Conservation (phyloP, 768 basidiomycete genomes). For the Pleurotus platypus region DNA sequence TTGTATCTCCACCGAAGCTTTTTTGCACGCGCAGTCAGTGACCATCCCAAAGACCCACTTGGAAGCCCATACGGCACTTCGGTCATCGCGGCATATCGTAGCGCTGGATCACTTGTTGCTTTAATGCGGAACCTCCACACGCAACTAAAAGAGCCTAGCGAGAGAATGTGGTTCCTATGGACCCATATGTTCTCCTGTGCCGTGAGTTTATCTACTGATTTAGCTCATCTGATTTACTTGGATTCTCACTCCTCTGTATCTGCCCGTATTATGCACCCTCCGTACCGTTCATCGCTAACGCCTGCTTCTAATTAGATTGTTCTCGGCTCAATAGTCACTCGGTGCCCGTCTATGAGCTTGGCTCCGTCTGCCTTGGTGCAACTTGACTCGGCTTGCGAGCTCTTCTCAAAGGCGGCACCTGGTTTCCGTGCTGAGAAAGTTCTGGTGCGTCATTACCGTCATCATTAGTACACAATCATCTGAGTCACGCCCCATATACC, state of each 20-base stretch:
- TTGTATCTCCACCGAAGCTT: conserved; percentile 72
- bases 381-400: conserved; percentile 70
- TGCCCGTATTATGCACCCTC: conserved; percentile 4
- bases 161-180: conserved; percentile 65
- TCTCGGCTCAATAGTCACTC: conserved; percentile 71
- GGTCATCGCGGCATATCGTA: conserved; percentile 71
- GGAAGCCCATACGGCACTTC: conserved; percentile 72
- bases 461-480: not conserved
- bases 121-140: conserved; percentile 66
- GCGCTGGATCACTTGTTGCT: conserved; percentile 67
- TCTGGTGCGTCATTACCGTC: conserved; percentile 38
- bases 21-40: conserved; percentile 69
- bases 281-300: not conserved
- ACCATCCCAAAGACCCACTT: conserved; percentile 70
- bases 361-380: conserved; percentile 73
- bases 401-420: conserved; percentile 66
- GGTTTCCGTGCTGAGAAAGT: conserved; percentile 66
- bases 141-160: conserved; percentile 59
- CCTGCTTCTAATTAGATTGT: conserved; percentile 44
- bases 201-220: conserved; percentile 32
- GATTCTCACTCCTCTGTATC: not conserved
- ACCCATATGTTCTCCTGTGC: conserved; percentile 66
- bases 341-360: conserved; percentile 76
- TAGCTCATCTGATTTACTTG: not conserved
- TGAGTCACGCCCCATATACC: not conserved